Conservation (phyloP, 441 rosid genomes). For the Mallotus japonicus region DNA sequence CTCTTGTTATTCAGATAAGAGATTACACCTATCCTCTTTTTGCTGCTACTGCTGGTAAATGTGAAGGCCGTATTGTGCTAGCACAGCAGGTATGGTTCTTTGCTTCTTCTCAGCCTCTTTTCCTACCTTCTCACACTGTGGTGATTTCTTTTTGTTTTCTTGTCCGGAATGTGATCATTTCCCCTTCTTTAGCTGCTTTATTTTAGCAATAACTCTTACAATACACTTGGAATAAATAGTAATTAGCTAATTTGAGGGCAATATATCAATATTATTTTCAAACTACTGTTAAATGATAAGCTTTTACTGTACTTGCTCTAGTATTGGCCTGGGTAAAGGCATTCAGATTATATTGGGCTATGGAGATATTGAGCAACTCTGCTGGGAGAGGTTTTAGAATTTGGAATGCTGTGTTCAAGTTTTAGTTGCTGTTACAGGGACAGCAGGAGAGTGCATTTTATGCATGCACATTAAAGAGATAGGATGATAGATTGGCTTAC, state of each 20-base stretch:
- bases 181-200: constrained; percentile 13
- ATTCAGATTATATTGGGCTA: background rate
- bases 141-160: constrained; percentile 13
- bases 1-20: constrained; percentile 68
- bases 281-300: background rate
- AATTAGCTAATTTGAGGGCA: background rate
- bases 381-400: background rate
- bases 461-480: background rate
- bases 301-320: background rate
- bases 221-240: background rate
- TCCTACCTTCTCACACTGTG: constrained; percentile 6
- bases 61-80: constrained; percentile 86
- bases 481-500: background rate
- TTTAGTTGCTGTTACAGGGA: background rate
- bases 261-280: background rate
- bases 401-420: background rate
- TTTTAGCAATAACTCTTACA: constrained; percentile 5
- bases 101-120: constrained; percentile 6
- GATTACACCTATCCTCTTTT: constrained; percentile 87
- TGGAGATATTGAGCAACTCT: background rate
- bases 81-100: constrained; percentile 87
- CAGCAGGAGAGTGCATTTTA: background rate
- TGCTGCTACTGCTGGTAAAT: constrained; percentile 77
- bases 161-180: constrained; percentile 10
- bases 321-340: background rate